These are phyloP conservation scores for Zoysia matrella DNA, from an alignment of 202 grass and related monocot species.

Conservation along the genomic window DNA sequence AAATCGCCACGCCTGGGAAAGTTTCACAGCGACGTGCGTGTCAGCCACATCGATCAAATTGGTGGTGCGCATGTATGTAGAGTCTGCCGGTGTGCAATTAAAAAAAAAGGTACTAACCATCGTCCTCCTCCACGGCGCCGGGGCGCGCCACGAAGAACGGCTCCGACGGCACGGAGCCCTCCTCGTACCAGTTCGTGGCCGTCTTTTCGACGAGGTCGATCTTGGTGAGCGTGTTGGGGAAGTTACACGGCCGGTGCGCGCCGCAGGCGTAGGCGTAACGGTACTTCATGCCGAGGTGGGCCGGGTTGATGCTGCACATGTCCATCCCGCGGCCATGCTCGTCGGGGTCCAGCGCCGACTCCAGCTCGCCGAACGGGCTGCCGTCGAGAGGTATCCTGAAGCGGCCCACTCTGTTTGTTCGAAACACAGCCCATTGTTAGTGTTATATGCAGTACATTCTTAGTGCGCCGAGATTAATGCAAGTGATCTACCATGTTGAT, in stretches of 20 bases:
- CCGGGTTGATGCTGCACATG: conserved; percentile 99
- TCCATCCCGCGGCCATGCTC: conserved; percentile 92
- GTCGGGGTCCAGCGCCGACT: conserved; percentile 75
- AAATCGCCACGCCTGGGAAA: conserved; percentile 76
- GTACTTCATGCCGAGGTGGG: conserved; percentile 76
- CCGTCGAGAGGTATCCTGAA: too few relatives aligned
- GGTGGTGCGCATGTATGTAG: too few relatives aligned
- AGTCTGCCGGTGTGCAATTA: neutral
- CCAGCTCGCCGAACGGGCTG: neutral
- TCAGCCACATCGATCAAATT: neutral
- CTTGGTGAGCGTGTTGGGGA: too few relatives aligned
- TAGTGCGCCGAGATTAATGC: too few relatives aligned
- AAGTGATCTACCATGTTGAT: too few relatives aligned
- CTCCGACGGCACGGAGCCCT: conserved; percentile 58
- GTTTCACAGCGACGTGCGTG: neutral
- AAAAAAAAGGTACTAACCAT: conserved; percentile 54
- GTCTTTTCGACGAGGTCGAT: too few relatives aligned
- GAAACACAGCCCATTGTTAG: neutral
- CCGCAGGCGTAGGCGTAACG: conserved; percentile 93
- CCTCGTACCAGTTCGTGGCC: too few relatives aligned
- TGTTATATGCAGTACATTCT: too few relatives aligned
- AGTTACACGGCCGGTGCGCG: conserved; percentile 50
- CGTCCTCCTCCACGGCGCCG: conserved; percentile 80
- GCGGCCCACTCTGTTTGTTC: conserved; percentile 16
- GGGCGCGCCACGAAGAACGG: conserved; percentile 89